phyloP scores from a whole-genome alignment of 345 rosid genomes.

The Mangifera indica region DNA sequence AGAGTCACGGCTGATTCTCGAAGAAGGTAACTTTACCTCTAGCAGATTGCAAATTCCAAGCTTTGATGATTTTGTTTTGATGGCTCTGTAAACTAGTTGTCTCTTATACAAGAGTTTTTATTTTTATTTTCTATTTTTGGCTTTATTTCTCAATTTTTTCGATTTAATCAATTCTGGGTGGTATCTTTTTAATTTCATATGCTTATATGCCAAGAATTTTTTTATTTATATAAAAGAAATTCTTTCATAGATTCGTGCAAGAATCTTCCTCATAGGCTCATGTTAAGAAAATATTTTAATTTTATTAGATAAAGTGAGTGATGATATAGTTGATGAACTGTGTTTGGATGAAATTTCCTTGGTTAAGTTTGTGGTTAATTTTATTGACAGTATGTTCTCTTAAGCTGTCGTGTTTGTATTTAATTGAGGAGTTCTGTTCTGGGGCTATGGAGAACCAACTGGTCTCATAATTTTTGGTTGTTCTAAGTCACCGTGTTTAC shows the following conservation, averaged over 20 bases:
- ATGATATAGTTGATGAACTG: not conserved
- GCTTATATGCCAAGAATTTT: not conserved
- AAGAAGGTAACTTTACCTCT: conserved; percentile 49
- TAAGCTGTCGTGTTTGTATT: no score
- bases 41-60: no score
- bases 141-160: not conserved
- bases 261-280: not conserved
- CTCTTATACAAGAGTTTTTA: not conserved
- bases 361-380: no score
- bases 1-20: conserved; percentile 83
- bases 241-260: not conserved
- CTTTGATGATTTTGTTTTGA: not conserved
- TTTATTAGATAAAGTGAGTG: no score
- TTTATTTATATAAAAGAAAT: no score
- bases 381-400: no score
- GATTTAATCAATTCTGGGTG: not conserved
- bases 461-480: not conserved
- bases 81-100: not conserved
- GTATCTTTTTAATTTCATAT: not conserved
- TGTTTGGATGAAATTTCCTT: not conserved
- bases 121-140: not conserved
- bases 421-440: no score
- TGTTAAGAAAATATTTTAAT: not conserved
- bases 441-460: not conserved
- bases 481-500: not conserved